Base-by-base conservation (phyloP, 2,329 filamentous ascomycete genomes). In the Colletotrichum sublineola region DNA sequence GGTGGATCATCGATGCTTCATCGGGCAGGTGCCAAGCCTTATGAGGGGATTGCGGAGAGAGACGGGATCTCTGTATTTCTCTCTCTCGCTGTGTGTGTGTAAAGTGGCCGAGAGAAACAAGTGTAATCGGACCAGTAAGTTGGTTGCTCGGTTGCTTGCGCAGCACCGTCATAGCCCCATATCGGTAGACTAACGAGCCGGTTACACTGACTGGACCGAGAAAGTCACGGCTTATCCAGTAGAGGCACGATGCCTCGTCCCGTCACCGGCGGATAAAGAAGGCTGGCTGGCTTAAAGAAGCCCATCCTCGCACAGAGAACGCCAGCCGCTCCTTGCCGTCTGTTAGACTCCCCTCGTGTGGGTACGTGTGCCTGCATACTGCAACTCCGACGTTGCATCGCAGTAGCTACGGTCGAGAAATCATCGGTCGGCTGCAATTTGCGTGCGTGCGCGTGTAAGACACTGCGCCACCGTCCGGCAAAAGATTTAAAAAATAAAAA, bases 21-120 rank as follows among this genome's bases (percentile, higher is more conserved):
- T 69, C 53, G 40, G 69, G 69, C 69, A 72, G 69, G 69, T 72
- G 69, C 69, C 69, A 72, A 72, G 69, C 60, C 60, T 72, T 42
- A 60, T 9, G 66, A 72, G 66, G 66, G 66, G 69, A 44, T 63
- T 67, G 44, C 36, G 33, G 36, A 58, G 38, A 58, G 9, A 24
- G 44, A 24, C 24, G 24, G 24, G 24, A 24, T 24, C 24, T 24
- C 24, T 24, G 24, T 24, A 24, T 24, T 24, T 24, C 24, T 24
- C 24, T 24, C 24, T 24, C 24, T 24, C 24, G 24, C 24, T 24
- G 24, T 24, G 24, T 24, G 24, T 24, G 11, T 40, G 40, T 42
- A 1, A 44, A 42, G 68, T 63, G 63, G 63, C 63, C 50, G 63
- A 71, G 63, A 67, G 40, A 40, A 46, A 50, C 18, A n/a, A 69